Conservation (phyloP, 2,329 filamentous ascomycete genomes). For the Chaetoscypha palmicola region DNA sequence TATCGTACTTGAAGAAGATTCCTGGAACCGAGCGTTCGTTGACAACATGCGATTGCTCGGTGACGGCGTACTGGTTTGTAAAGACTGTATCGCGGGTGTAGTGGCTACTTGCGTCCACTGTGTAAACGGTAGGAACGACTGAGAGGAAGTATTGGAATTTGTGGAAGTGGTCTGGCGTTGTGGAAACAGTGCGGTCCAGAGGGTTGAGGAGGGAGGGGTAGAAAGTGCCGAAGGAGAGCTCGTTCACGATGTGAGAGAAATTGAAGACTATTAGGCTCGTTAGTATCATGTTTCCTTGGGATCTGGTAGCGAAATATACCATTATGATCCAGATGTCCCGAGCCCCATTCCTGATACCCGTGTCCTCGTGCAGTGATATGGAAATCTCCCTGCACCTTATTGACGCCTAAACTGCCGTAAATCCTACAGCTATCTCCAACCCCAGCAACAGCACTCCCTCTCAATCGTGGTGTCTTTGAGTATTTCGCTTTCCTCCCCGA, state of each 20-base stretch:
- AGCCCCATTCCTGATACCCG: slow-evolving; percentile 77
- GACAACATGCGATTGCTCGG: slow-evolving; percentile 70
- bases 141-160: slow-evolving; percentile 98
- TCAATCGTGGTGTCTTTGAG: slow-evolving; percentile 66
- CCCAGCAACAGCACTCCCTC: slow-evolving; percentile 17
- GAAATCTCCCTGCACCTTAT: slow-evolving; percentile 97
- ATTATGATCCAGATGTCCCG: slow-evolving; percentile 69
- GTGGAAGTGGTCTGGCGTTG: slow-evolving; percentile 72
- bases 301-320: no score
- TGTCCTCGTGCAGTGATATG: slow-evolving; percentile 94
- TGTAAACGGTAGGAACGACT: slow-evolving; percentile 91
- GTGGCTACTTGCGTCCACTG: slow-evolving; percentile 41
- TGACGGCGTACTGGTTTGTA: slow-evolving; percentile 98
- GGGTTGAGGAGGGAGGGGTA: slow-evolving; percentile 92
- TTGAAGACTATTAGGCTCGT: slow-evolving; percentile 67
- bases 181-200: slow-evolving; percentile 81
- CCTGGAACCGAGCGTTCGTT: slow-evolving; percentile 70
- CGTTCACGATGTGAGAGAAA: slow-evolving; percentile 93
- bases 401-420: slow-evolving; percentile 82
- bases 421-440: slow-evolving; percentile 73
- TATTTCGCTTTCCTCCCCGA: slow-evolving; percentile 54
- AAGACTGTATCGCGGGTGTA: slow-evolving; percentile 54
- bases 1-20: slow-evolving; percentile 98
- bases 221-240: slow-evolving; percentile 94
- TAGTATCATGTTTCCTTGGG: no score